phyloP scores from a whole-genome alignment of 2,329 filamentous ascomycete genomes.

The Coniochaeta ligniaria region DNA sequence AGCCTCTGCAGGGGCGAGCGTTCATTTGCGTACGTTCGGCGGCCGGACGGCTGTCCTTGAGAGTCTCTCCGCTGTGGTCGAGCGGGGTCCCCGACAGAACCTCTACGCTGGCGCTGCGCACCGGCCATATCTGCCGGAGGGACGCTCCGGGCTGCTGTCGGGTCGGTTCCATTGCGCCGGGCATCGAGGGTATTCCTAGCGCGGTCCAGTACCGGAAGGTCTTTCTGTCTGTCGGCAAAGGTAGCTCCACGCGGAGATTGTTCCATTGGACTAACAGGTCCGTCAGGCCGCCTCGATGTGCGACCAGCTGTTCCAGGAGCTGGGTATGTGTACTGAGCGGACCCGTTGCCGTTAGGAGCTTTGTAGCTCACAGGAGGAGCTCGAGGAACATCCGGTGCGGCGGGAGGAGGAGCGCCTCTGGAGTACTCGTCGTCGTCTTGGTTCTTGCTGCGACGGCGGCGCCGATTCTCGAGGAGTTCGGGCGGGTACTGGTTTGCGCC shows the following conservation, averaged over 20 bases:
- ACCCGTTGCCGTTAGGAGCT: constrained; percentile 35
- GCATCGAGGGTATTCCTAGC: constrained; percentile 17
- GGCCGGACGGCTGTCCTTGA: constrained; percentile 29
- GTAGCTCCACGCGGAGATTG: neutral
- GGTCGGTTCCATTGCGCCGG: constrained; percentile 14
- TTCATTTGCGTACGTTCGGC: constrained; percentile 65
- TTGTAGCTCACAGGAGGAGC: constrained; percentile 52
- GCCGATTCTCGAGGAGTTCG: constrained; percentile 34
- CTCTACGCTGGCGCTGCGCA: constrained; percentile 16
- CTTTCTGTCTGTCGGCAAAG: constrained; percentile 6
- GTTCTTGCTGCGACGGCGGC: constrained; percentile 32
- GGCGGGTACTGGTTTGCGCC: constrained; percentile 31
- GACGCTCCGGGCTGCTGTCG: constrained; percentile 14
- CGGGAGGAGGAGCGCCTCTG: constrained; percentile 31
- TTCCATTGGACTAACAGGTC: constrained; percentile 15
- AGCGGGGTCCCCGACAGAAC: constrained; percentile 8
- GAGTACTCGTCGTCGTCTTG: constrained; percentile 31
- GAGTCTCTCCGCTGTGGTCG: constrained; percentile 25
- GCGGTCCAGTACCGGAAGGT: constrained; percentile 20
- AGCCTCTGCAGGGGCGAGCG: constrained; percentile 89
- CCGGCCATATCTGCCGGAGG: constrained; percentile 17
- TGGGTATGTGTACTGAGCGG: constrained; percentile 17
- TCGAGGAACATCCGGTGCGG: constrained; percentile 54
- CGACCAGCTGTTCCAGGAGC: constrained; percentile 19
- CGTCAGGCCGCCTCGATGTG: constrained; percentile 15